phyloP scores from a whole-genome alignment of 768 basidiomycete species.

The Filobasidium wieringae region DNA sequence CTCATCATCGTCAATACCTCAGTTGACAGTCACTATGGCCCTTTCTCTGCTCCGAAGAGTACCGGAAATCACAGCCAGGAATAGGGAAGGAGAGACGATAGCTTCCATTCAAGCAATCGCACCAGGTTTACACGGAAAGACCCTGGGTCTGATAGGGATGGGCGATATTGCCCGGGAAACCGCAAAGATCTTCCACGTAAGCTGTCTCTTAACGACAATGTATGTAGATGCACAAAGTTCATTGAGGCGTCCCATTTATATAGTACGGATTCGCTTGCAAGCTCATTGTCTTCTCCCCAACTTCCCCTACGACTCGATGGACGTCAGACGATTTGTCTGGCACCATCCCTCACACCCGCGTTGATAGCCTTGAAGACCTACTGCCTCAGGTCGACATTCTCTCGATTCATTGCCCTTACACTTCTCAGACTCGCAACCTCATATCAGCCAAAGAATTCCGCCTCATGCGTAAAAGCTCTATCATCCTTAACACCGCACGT shows the following conservation, averaged over 20 bases:
- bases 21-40: constrained; percentile 24
- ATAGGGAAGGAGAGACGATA: constrained; percentile 23
- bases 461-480: constrained; percentile 26
- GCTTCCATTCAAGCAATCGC: constrained; percentile 22
- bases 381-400: constrained; percentile 32
- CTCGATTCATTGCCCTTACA: constrained; percentile 38
- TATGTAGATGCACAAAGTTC: background rate
- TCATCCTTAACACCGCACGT: constrained; percentile 39
- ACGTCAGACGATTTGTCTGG: background rate
- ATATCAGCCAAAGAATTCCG: constrained; percentile 26
- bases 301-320: constrained; percentile 26
- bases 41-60: constrained; percentile 25
- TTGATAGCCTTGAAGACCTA: constrained; percentile 28
- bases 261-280: constrained; percentile 27
- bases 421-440: constrained; percentile 25
- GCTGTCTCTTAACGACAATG: no score
- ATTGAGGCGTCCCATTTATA: background rate
- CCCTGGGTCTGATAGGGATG: constrained; percentile 38
- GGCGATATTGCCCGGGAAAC: constrained; percentile 33
- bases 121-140: constrained; percentile 31
- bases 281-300: constrained; percentile 35
- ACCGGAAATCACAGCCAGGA: constrained; percentile 20
- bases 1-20: background rate
- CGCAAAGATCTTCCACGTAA: constrained; percentile 27
- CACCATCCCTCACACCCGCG: constrained; percentile 25